Percentiles rank a stretch among this genome's conserved stretches.
Evolutionary conservation across 2,329 filamentous ascomycete species (phyloP).

Genomic region (Thielaviopsis euricoi): DNA sequence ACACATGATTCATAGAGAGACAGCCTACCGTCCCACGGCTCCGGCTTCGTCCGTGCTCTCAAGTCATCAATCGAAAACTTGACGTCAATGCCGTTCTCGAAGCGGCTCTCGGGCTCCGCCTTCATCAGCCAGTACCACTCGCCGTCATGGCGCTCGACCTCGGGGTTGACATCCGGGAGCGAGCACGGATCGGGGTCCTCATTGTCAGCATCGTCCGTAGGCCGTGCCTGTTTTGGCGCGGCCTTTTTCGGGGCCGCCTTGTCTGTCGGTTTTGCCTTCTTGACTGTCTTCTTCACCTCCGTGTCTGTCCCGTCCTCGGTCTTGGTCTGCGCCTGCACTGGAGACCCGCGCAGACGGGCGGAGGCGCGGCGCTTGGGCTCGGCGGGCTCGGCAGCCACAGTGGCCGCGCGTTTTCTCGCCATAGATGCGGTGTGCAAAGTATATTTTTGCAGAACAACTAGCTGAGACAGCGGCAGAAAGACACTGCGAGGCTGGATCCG

Average conservation of each 20-base stretch:
- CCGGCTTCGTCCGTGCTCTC: constrained; percentile 51
- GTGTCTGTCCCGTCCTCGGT: not conserved
- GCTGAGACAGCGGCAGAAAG: no score
- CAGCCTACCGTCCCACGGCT: constrained; percentile 73
- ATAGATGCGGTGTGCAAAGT: not conserved
- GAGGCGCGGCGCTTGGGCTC: constrained; percentile 8
- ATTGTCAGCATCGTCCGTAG: constrained; percentile 13
- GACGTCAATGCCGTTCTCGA: constrained; percentile 77
- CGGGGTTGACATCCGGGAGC: constrained; percentile 23
- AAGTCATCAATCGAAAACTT: constrained; percentile 92
- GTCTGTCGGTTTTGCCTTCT: not conserved
- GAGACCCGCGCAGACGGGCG: constrained; percentile 4
- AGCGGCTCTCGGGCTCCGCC: constrained; percentile 71
- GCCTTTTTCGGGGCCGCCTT: constrained; percentile 3
- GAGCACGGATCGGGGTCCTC: constrained; percentile 19
- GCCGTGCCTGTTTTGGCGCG: not conserved
- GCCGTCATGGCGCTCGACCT: constrained; percentile 24
- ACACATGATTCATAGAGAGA: constrained; percentile 9
- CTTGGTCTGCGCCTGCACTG: not conserved
- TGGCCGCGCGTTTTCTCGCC: constrained; percentile 8
- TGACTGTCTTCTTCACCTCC: not conserved
- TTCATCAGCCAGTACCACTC: constrained; percentile 65
- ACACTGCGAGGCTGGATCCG: no score
- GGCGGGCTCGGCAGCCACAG: not conserved
- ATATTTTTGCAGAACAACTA: no score